phyloP scores from a whole-genome alignment of 805 yeast genomes.

The Cyberlindnera suaveolens region DNA sequence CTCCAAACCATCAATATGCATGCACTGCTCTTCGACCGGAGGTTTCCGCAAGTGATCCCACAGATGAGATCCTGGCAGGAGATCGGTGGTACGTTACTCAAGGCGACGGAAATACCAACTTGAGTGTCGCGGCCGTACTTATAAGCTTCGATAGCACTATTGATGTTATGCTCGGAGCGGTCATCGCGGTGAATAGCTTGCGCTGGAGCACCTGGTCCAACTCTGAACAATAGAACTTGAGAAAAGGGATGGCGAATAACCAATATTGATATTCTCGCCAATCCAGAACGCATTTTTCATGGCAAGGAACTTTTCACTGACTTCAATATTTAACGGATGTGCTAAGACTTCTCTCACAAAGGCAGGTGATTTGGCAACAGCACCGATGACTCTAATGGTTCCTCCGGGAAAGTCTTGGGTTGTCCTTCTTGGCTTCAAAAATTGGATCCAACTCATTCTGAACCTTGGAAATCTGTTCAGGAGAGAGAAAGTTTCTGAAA shows the following conservation, averaged over 20 bases:
- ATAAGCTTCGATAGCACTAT: background rate
- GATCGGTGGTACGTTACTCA: conserved; percentile 1
- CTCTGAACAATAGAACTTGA: conserved; percentile 3
- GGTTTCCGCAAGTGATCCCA: conserved; percentile 26
- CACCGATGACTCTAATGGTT: conserved; percentile 1
- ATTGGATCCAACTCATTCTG: conserved; percentile 1
- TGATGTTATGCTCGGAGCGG: conserved; percentile 2
- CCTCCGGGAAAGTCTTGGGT: conserved; percentile 2
- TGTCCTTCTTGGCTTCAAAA: background rate
- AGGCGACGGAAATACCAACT: conserved; percentile 3
- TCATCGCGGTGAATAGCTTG: conserved; percentile 2
- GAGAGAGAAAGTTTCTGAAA: background rate
- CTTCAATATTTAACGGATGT: background rate
- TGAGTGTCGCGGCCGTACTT: conserved; percentile 1
- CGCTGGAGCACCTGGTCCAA: conserved; percentile 1
- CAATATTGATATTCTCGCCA: conserved; percentile 1
- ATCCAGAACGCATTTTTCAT: conserved; percentile 4
- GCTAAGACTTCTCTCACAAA: conserved; percentile 1
- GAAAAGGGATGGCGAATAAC: background rate
- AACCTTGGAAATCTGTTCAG: background rate
- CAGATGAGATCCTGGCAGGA: conserved; percentile 33
- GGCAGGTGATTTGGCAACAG: conserved; percentile 1
- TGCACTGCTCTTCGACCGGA: conserved; percentile 13
- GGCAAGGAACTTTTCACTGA: conserved; percentile 3
- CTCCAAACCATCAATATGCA: conserved; percentile 23